Evolutionary conservation across 2,329 filamentous ascomycete genomes (phyloP).

Genomic region (Pestalotiopsis sp.): DNA sequence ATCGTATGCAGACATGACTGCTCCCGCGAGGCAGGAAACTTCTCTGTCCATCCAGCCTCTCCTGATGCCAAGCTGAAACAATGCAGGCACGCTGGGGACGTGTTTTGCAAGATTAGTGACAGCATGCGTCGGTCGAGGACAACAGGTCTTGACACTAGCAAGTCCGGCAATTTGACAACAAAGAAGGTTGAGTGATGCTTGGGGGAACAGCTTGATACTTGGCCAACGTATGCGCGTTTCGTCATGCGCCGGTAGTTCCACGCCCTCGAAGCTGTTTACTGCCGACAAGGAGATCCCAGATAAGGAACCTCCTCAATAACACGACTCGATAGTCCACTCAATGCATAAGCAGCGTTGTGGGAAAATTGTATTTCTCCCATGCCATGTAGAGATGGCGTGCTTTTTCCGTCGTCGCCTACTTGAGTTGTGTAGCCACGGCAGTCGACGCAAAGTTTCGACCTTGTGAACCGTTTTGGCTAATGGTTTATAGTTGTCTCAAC

Average conservation of each 20-base stretch:
- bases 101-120: not conserved
- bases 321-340: too few species aligned
- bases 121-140: not conserved
- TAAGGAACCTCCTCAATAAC: too few species aligned
- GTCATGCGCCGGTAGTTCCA: not conserved
- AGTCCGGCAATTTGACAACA: not conserved
- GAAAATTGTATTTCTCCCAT: too few species aligned
- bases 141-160: not conserved
- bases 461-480: not conserved
- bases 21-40: not conserved
- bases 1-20: slow-evolving; percentile 5
- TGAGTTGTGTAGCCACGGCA: not conserved
- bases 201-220: not conserved
- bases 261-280: not conserved
- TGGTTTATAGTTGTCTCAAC: not conserved
- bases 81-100: slow-evolving; percentile 1
- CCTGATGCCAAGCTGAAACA: slow-evolving; percentile 10
- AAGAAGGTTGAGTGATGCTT: not conserved
- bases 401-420: not conserved
- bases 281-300: too few species aligned
- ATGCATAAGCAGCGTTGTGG: too few species aligned
- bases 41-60: not conserved
- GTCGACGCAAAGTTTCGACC: not conserved
- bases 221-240: not conserved
- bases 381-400: not conserved